A percentile compares a stretch with the other conserved stretches of the same genome.
Conservation (phyloP, 2,329 filamentous ascomycete genomes). For the Zelopaecilomyces penicillatus region DNA sequence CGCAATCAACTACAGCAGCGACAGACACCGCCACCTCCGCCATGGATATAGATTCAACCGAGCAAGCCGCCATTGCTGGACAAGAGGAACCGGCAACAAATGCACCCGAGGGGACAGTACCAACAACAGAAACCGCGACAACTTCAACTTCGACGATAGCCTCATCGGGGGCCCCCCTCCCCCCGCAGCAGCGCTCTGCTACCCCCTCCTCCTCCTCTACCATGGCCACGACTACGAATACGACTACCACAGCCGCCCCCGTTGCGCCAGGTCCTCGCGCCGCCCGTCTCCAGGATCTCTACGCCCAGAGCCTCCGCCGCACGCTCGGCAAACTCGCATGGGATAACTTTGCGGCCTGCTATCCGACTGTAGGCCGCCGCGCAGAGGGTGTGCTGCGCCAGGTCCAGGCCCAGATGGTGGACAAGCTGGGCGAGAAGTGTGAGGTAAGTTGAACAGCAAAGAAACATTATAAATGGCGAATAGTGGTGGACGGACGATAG, state of each 20-base stretch:
- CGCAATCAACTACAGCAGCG: too few relatives aligned
- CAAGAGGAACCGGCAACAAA: neutral
- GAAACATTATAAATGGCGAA: too few relatives aligned
- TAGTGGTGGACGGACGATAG: neutral
- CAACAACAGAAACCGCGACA: neutral
- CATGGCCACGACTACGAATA: neutral
- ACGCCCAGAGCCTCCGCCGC: constrained; percentile 41
- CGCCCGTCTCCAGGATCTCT: constrained; percentile 44
- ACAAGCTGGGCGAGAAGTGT: constrained; percentile 45
- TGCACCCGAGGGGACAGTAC: neutral
- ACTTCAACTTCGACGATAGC: neutral
- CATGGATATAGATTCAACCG: too few relatives aligned
- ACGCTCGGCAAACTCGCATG: constrained; percentile 49
- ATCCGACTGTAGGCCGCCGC: constrained; percentile 47
- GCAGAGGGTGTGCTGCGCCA: constrained; percentile 43
- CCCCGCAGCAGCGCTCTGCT: neutral
- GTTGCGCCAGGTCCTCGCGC: constrained; percentile 50
- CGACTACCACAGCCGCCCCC: constrained; percentile 15
- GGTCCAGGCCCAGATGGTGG: constrained; percentile 52
- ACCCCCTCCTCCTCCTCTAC: constrained; percentile 2
- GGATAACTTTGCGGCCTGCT: constrained; percentile 52
- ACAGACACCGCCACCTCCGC: too few relatives aligned
- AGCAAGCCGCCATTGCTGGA: too few relatives aligned
- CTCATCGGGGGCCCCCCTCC: neutral
- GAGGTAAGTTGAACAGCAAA: constrained; percentile 25